Conservation (phyloP, 2,329 filamentous ascomycete genomes). For the Neurospora sp. region DNA sequence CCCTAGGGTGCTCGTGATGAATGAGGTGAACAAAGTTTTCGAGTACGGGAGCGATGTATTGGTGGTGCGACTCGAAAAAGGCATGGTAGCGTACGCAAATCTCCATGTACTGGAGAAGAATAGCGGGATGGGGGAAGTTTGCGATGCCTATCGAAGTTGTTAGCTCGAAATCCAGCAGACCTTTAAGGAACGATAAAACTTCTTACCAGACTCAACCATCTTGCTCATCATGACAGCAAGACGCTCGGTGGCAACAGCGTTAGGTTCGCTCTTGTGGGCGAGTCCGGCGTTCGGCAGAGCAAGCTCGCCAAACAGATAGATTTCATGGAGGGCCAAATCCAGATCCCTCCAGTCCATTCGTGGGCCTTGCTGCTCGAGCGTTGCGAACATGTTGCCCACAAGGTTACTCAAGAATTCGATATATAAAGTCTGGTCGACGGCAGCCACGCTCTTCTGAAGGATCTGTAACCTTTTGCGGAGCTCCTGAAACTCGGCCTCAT, state of each 20-base stretch:
- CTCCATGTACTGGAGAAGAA: slow-evolving; percentile 96
- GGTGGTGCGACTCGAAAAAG: slow-evolving; percentile 79
- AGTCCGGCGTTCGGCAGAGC: slow-evolving; percentile 81
- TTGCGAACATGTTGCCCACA: slow-evolving; percentile 78
- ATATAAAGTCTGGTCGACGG: slow-evolving; percentile 79
- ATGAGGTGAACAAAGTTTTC: slow-evolving; percentile 87
- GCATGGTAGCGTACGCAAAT: slow-evolving; percentile 89
- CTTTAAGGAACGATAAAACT: background rate
- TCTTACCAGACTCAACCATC: slow-evolving; percentile 80
- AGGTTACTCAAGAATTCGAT: slow-evolving; percentile 80
- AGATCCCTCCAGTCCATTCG: slow-evolving; percentile 90
- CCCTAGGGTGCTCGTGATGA: slow-evolving; percentile 77
- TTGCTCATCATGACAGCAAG: slow-evolving; percentile 87
- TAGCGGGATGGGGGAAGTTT: slow-evolving; percentile 78
- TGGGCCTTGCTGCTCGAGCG: slow-evolving; percentile 61
- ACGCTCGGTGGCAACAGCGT: slow-evolving; percentile 66
- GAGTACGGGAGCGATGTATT: slow-evolving; percentile 74
- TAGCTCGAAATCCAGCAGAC: slow-evolving; percentile 10
- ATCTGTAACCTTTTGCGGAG: slow-evolving; percentile 81
- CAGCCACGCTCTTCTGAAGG: slow-evolving; percentile 84
- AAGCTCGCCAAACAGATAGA: slow-evolving; percentile 91
- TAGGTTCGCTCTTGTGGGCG: slow-evolving; percentile 76
- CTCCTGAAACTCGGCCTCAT: slow-evolving; percentile 96
- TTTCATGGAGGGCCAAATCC: slow-evolving; percentile 86
- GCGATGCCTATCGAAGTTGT: slow-evolving; percentile 53